Base-by-base conservation (phyloP, 192 early-diverging fungal genomes). In the Umbelopsis sp. region DNA sequence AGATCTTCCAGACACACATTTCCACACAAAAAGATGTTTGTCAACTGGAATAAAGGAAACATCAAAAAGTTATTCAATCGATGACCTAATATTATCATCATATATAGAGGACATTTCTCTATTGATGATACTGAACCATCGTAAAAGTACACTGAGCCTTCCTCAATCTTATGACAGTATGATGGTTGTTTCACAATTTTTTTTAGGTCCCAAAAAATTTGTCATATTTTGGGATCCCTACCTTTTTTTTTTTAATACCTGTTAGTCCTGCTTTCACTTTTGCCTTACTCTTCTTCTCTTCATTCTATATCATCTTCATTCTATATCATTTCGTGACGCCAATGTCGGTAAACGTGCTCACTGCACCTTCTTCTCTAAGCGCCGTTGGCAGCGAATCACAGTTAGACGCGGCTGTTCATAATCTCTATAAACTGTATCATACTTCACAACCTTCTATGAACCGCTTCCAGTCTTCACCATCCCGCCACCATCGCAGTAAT, bases 331-430 rank as follows among this genome's bases (percentile, higher is more conserved):
- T 17, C 47, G n/a, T 49, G 20, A 49, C 16, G 20, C 14, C 47
- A 49, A 62, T 62, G 56, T 62, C 56, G 14, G 56, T 62, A 11
- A 62, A 62, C 31, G 56, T 62, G 31, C 56, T 62, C 14, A 1
- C 56, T n/a, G 56, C 31, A 31, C 56, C 56, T 49, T 49, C 47
- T 12, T 49, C 47, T 32, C 56, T 34, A 11, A 62, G 56, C 31
- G 31, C 56, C 16, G 31, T 62, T 29, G 56, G 29, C 29, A 62
- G 17, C 56, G 56, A 62, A n/a, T 62, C 56, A 4, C 56, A 36
- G 17, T 14, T 62, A 2, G 29, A 62, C 31, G 32, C 56, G 10
- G 56, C 56, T 12, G 56, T 62, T 5, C 56, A 62, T 32, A 34
- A 11, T 20, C 56, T 62, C 7, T 62, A 62, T 14, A 34, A 8